These are phyloP conservation scores for Moniliella sp. DNA, from an alignment of 1,284 basidiomycete species.

Conservation along the genomic window DNA sequence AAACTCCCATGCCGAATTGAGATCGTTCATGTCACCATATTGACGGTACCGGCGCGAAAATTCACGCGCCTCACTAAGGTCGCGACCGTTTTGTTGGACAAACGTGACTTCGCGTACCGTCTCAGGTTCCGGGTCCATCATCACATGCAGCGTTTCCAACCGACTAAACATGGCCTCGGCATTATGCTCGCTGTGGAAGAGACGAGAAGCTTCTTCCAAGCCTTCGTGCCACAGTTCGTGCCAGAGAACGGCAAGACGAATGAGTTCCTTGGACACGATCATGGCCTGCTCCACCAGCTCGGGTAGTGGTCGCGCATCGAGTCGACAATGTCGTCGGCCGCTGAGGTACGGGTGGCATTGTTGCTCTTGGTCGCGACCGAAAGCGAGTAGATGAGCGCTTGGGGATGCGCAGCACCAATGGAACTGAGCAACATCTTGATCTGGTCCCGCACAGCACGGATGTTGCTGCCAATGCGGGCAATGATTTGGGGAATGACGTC, in stretches of 20 bases:
- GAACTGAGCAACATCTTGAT: slow-evolving; percentile 75
- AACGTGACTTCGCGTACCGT: slow-evolving; percentile 90
- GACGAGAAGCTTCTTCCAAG: slow-evolving; percentile 81
- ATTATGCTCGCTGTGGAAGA: slow-evolving; percentile 95
- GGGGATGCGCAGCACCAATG: slow-evolving; percentile 86
- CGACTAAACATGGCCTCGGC: slow-evolving; percentile 95
- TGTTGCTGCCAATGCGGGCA: slow-evolving; percentile 87
- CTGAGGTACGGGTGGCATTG: slow-evolving; percentile 56
- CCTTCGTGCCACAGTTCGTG: slow-evolving; percentile 98
- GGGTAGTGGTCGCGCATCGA: slow-evolving; percentile 81
- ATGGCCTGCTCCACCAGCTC: slow-evolving; percentile 73
- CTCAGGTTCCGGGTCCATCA: slow-evolving; percentile 84
- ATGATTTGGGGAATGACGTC: slow-evolving; percentile 99
- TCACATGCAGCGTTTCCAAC: slow-evolving; percentile 76
- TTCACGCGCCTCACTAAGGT: slow-evolving; percentile 79
- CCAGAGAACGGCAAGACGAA: slow-evolving; percentile 93
- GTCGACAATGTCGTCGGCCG: slow-evolving; percentile 71
- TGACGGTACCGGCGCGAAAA: slow-evolving; percentile 67
- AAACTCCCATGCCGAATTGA: slow-evolving; percentile 98
- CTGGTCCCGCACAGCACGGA: slow-evolving; percentile 61
- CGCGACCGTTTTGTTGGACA: slow-evolving; percentile 76
- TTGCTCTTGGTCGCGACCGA: slow-evolving; percentile 94
- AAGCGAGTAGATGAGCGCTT: slow-evolving; percentile 90
- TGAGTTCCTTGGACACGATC: slow-evolving; percentile 78
- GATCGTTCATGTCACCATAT: slow-evolving; percentile 61